phyloP scores from a whole-genome alignment of 2,329 filamentous ascomycete genomes.

The Fusarium nodosum region DNA sequence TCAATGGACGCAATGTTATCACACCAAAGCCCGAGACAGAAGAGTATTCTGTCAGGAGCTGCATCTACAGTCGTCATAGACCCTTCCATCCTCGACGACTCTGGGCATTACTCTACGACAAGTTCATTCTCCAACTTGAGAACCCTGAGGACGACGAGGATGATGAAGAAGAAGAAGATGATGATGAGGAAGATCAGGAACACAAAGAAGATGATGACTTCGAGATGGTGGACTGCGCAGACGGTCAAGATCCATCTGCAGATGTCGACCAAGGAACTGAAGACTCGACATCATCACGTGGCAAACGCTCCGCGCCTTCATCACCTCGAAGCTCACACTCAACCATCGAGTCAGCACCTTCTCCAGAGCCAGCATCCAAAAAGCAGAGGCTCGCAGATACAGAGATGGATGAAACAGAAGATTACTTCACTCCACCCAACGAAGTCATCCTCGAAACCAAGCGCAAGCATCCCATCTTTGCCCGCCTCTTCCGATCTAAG shows the following conservation, averaged over 20 bases:
- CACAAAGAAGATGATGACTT: constrained; percentile 48
- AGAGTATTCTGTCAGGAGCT: constrained; percentile 79
- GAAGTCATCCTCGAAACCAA: constrained; percentile 68
- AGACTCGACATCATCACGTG: constrained; percentile 31
- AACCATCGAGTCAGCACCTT: constrained; percentile 45
- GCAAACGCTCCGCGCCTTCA: constrained; percentile 36
- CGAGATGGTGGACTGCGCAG: constrained; percentile 38
- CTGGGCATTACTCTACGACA: constrained; percentile 61
- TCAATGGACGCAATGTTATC: constrained; percentile 64
- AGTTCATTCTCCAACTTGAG: constrained; percentile 65
- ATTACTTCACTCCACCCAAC: constrained; percentile 56
- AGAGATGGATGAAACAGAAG: constrained; percentile 40
- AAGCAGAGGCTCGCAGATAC: constrained; percentile 34
- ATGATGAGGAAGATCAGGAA: constrained; percentile 53
- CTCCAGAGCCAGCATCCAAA: constrained; percentile 32
- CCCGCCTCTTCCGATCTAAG: constrained; percentile 72
- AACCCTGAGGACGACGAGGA: constrained; percentile 55
- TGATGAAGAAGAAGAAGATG: constrained; percentile 52
- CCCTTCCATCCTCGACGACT: constrained; percentile 66
- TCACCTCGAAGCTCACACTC: constrained; percentile 47
- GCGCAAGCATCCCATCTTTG: constrained; percentile 65
- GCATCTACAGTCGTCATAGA: constrained; percentile 73
- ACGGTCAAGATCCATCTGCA: constrained; percentile 12
- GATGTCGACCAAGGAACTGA: neutral
- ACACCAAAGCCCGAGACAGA: constrained; percentile 79